A percentile compares a stretch with the other conserved stretches of the same genome.
These are phyloP conservation scores for Amesomyces nigricolor DNA, from an alignment of 2,329 filamentous ascomycete species.

Conservation along the genomic window DNA sequence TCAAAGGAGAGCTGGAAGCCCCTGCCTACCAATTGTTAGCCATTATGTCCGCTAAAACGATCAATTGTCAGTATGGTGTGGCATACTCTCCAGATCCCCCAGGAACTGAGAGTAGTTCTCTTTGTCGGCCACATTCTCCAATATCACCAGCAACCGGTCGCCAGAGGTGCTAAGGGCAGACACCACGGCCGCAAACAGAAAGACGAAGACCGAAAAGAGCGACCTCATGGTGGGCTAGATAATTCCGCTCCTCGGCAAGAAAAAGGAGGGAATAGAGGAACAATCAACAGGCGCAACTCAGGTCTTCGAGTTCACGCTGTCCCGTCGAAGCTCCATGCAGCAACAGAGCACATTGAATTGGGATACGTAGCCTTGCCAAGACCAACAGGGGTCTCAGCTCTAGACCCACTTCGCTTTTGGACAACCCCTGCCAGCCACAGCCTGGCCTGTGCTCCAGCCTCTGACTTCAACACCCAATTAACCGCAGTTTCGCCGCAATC, in stretches of 20 bases:
- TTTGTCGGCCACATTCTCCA: slow-evolving; percentile 79
- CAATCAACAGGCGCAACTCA: slow-evolving; percentile 23
- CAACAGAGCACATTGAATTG: slow-evolving; percentile 5
- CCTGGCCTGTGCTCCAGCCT: background rate
- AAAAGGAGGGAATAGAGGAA: slow-evolving; percentile 4
- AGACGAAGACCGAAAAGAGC: slow-evolving; percentile 62
- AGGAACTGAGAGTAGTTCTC: slow-evolving; percentile 77
- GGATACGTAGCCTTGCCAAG: slow-evolving; percentile 36
- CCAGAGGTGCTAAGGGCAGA: slow-evolving; percentile 76
- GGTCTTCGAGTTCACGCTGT: slow-evolving; percentile 15
- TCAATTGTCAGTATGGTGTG: background rate
- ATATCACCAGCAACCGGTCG: slow-evolving; percentile 73
- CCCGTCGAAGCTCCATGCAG: slow-evolving; percentile 9
- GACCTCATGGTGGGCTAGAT: slow-evolving; percentile 55
- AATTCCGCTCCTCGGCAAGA: slow-evolving; percentile 14
- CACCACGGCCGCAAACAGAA: slow-evolving; percentile 60
- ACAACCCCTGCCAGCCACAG: slow-evolving; percentile 1
- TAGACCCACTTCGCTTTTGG: slow-evolving; percentile 7
- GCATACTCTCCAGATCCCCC: slow-evolving; percentile 61
- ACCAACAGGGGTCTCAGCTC: slow-evolving; percentile 13
- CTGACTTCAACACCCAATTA: slow-evolving; percentile 6
- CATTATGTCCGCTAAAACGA: background rate
- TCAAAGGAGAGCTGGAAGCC: slow-evolving; percentile 77
- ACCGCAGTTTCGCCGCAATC: slow-evolving; percentile 20
- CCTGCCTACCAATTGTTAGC: slow-evolving; percentile 53